phyloP scores from a whole-genome alignment of 23 red algal species.

The Gracilaria gracilis region DNA sequence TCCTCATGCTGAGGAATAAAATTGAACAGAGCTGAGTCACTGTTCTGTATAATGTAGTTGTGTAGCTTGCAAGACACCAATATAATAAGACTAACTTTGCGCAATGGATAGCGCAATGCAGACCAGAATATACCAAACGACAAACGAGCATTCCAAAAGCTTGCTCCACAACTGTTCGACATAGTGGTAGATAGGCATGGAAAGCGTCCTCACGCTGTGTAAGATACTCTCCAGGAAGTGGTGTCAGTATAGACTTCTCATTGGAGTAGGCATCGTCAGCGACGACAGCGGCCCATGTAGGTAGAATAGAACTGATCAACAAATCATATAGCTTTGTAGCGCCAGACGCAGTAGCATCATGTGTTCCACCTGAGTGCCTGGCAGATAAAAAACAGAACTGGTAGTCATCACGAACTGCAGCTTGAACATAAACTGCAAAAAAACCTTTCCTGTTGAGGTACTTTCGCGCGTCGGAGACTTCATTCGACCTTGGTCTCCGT shows the following conservation, averaged over 20 bases:
- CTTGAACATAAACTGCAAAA: neutral
- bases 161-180: neutral
- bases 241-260: neutral
- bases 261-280: neutral
- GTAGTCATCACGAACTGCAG: neutral
- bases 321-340: neutral
- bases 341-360: neutral
- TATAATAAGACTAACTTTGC: neutral
- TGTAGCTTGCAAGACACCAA: neutral
- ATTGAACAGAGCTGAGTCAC: neutral
- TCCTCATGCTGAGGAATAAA: neutral
- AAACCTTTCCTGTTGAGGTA: neutral
- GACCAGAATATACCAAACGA: conserved; percentile 13
- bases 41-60: neutral
- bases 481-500: neutral
- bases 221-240: neutral
- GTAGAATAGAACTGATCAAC: neutral
- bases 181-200: neutral
- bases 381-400: neutral
- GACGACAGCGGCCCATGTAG: neutral
- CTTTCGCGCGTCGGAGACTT: neutral
- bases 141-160: neutral
- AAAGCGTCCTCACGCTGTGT: neutral
- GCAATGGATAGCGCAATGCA: neutral
- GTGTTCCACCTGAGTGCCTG: neutral